phyloP scores from a whole-genome alignment of 345 rosid genomes.

The Melastoma malabathricum region DNA sequence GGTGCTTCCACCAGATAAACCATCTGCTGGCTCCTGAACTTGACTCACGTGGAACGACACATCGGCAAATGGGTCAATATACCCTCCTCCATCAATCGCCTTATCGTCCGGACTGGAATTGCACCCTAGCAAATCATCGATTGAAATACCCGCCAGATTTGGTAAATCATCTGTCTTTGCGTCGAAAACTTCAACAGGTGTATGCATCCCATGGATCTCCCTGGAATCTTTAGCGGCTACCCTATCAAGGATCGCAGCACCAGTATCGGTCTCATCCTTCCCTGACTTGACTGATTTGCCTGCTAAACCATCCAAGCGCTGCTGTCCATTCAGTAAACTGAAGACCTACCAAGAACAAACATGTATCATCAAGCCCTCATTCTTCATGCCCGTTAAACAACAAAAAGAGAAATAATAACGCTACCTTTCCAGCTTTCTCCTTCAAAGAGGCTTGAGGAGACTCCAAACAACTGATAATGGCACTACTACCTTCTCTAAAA shows the following conservation, averaged over 20 bases:
- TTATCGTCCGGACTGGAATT: slow-evolving; percentile 21
- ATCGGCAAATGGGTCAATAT: slow-evolving; percentile 77
- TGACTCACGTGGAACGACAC: slow-evolving; percentile 59
- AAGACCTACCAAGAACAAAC: slow-evolving; percentile 40
- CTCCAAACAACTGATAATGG: slow-evolving; percentile 52
- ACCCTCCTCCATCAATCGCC: slow-evolving; percentile 26
- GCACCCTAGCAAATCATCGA: slow-evolving; percentile 73
- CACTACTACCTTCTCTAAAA: slow-evolving; percentile 58
- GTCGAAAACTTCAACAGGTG: slow-evolving; percentile 20
- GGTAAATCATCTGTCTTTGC: slow-evolving; percentile 16
- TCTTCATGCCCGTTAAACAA: neutral
- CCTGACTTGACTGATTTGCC: slow-evolving; percentile 30
- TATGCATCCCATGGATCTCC: slow-evolving; percentile 29
- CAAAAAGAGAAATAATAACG: neutral
- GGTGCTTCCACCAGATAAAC: slow-evolving; percentile 67
- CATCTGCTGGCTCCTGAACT: slow-evolving; percentile 22
- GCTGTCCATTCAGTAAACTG: slow-evolving; percentile 54
- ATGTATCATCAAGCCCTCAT: neutral
- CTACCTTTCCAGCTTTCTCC: slow-evolving; percentile 81
- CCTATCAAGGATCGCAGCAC: slow-evolving; percentile 53
- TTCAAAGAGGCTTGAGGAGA: slow-evolving; percentile 86
- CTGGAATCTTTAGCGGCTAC: slow-evolving; percentile 64
- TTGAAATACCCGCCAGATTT: slow-evolving; percentile 24
- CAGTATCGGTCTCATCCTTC: slow-evolving; percentile 27
- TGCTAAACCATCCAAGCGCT: slow-evolving; percentile 17